phyloP scores from a whole-genome alignment of 371 early-diverging fungal genomes.

The Dinochytrium kinnereticum region DNA sequence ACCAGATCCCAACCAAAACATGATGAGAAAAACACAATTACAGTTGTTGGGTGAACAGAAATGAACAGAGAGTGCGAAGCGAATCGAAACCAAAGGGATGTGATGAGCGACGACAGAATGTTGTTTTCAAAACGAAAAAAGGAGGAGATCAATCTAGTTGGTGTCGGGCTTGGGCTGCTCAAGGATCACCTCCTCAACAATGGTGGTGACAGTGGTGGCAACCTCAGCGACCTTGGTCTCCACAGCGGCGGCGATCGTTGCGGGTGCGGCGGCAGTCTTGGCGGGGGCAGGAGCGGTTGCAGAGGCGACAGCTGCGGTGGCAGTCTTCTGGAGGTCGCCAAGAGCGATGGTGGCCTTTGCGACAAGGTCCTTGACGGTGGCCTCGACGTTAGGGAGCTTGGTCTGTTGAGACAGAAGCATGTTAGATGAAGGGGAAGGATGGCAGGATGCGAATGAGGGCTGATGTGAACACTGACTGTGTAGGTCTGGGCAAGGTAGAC shows the following conservation, averaged over 20 bases:
- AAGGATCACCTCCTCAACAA: slow-evolving; percentile 10
- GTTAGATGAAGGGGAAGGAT: not conserved
- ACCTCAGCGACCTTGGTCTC: not conserved
- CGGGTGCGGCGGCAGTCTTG: not conserved
- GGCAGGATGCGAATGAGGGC: not conserved
- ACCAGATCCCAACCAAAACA: not conserved
- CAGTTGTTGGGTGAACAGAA: not conserved
- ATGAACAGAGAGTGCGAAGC: not conserved
- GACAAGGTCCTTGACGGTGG: slow-evolving; percentile 12
- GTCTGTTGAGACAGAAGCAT: not conserved
- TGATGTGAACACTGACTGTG: not conserved
- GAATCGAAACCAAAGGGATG: not conserved
- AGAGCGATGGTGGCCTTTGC: slow-evolving; percentile 14
- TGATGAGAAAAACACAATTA: not conserved
- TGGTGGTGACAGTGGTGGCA: not conserved
- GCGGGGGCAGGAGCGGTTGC: not conserved
- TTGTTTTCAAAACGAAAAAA: not conserved
- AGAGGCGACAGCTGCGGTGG: not conserved
- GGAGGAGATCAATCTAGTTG: slow-evolving; percentile 6
- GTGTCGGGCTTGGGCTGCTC: slow-evolving; percentile 22
- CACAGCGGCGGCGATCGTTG: not conserved
- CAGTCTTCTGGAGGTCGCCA: not conserved
- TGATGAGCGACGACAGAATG: not conserved
- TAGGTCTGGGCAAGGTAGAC: slow-evolving; percentile 23
- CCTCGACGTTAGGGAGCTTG: slow-evolving; percentile 25